Conservation (phyloP, 768 basidiomycete genomes). For the Suillus alpinus region DNA sequence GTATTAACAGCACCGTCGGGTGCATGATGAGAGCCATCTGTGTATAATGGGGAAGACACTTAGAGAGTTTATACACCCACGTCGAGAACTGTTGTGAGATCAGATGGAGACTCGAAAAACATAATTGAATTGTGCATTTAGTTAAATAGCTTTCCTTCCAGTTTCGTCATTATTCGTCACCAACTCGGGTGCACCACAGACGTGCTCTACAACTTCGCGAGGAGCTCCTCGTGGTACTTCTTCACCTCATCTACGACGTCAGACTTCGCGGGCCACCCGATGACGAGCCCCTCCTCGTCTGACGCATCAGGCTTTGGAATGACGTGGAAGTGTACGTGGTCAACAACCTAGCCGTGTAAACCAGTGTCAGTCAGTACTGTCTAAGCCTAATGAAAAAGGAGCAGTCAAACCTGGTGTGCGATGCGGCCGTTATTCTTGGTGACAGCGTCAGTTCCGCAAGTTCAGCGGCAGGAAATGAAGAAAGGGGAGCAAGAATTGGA, state of each 20-base stretch:
- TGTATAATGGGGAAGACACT: neutral
- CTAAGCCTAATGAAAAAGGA: neutral
- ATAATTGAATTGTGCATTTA: neutral
- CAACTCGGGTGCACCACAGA: neutral
- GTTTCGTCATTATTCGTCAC: neutral
- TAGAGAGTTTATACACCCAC: neutral
- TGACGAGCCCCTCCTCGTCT: conserved; percentile 69
- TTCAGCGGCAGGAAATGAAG: neutral
- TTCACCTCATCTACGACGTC: conserved; percentile 21
- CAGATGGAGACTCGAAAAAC: neutral
- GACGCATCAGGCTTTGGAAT: conserved; percentile 80
- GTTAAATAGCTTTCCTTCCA: neutral
- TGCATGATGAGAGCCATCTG: too few relatives aligned
- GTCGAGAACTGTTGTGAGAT: neutral
- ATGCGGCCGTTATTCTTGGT: conserved; percentile 64
- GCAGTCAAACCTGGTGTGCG: conserved; percentile 51
- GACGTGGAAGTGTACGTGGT: conserved; percentile 91
- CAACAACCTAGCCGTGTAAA: conserved; percentile 50
- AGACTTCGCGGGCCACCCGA: conserved; percentile 60
- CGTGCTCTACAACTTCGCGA: conserved; percentile 11
- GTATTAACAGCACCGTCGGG: too few relatives aligned
- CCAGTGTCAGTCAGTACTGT: neutral
- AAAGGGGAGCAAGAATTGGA: neutral
- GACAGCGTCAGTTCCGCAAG: neutral
- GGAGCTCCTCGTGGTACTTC: conserved; percentile 17